Conservation (phyloP, 306 rosid genomes). For the Canavalia gladiata region DNA sequence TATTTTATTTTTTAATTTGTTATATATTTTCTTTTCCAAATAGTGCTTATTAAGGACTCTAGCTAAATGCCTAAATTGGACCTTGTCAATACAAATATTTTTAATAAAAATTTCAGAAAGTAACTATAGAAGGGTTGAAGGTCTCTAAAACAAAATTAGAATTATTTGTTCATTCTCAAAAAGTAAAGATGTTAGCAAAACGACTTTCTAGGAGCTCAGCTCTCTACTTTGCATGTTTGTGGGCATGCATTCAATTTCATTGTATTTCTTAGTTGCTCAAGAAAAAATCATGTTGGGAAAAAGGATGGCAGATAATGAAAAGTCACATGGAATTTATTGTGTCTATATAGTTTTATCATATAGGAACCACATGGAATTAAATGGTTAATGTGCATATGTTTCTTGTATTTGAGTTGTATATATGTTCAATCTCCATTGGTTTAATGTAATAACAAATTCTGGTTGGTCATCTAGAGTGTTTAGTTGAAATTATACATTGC, state of each 20-base stretch:
- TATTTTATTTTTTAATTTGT: no score
- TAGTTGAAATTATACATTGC: background rate
- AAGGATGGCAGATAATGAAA: background rate
- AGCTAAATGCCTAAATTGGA: no score
- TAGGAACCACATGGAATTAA: background rate
- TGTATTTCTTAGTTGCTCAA: background rate
- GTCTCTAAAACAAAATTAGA: no score
- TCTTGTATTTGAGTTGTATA: slow-evolving; percentile 1
- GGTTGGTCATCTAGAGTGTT: background rate
- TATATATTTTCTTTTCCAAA: no score
- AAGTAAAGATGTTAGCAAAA: no score
- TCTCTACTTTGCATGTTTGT: background rate
- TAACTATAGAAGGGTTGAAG: no score
- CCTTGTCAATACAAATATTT: no score
- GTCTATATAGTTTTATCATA: background rate
- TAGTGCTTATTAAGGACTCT: no score
- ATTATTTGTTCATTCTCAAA: no score
- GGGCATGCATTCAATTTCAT: background rate
- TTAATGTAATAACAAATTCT: background rate
- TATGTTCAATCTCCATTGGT: background rate
- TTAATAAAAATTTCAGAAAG: no score
- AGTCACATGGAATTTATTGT: background rate
- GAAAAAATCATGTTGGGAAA: background rate
- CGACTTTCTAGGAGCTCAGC: no score
- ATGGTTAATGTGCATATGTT: background rate